These are phyloP conservation scores for Metschnikowia kofuensis DNA, from an alignment of 805 yeast species.

Conservation along the genomic window DNA sequence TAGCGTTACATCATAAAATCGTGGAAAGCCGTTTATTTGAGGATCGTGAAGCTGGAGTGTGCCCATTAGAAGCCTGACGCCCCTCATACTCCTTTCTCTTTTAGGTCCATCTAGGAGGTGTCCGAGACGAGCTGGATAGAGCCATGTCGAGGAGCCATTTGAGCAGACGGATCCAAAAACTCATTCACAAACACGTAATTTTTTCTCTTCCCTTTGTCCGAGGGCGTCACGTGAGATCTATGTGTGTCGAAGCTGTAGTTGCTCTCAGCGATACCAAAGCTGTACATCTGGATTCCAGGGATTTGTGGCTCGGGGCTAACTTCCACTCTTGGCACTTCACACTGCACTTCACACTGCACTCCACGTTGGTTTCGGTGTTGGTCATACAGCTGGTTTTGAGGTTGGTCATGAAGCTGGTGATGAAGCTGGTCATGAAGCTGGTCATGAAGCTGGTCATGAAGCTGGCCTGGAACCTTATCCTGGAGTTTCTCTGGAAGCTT, in stretches of 20 bases:
- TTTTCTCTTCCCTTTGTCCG: neutral
- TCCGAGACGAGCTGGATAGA: neutral
- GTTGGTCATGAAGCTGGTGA: too few relatives aligned
- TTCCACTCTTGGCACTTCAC: neutral
- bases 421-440: too few relatives aligned
- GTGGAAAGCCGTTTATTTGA: neutral
- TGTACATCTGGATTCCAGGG: neutral
- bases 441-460: too few relatives aligned
- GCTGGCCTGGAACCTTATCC: too few relatives aligned
- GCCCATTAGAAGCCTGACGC: too few relatives aligned
- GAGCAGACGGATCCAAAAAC: neutral
- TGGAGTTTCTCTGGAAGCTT: too few relatives aligned
- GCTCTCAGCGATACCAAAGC: neutral
- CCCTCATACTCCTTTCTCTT: too few relatives aligned
- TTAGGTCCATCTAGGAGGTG: neutral
- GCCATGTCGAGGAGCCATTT: neutral
- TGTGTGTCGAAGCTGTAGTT: constrained; percentile 7
- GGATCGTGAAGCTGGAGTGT: too few relatives aligned
- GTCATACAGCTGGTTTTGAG: too few relatives aligned
- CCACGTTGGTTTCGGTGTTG: too few relatives aligned
- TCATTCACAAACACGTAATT: constrained; percentile 3
- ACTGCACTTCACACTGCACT: neutral
- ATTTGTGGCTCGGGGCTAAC: constrained; percentile 3
- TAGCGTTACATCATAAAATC: neutral
- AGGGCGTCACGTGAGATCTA: neutral